A percentile compares a stretch with the other conserved stretches of the same genome.
Evolutionary conservation across 805 yeast species (phyloP).

Genomic region (Cyberlindnera maclurae): DNA sequence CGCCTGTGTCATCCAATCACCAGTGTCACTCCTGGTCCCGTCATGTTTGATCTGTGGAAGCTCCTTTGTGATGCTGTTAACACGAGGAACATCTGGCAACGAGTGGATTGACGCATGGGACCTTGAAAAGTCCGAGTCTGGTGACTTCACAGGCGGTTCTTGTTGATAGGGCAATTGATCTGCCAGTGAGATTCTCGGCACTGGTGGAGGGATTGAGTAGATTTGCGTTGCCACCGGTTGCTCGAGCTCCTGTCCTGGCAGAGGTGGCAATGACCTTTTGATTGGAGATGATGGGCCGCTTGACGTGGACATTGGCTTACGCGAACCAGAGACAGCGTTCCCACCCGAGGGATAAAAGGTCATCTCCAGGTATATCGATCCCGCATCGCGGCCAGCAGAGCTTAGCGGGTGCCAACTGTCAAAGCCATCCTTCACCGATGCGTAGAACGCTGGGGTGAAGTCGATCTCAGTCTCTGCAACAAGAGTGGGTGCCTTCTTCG

Average conservation of each 20-base stretch:
- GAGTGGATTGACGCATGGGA: conserved; percentile 14
- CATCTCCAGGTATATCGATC: conserved; percentile 84
- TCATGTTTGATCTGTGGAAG: conserved; percentile 2
- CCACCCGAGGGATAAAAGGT: conserved; percentile 65
- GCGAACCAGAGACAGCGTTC: not conserved
- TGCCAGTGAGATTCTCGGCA: conserved; percentile 11
- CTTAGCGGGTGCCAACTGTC: conserved; percentile 79
- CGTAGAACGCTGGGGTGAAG: conserved; percentile 62
- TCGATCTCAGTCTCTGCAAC: conserved; percentile 80
- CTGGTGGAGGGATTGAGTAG: conserved; percentile 18
- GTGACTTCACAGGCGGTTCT: not conserved
- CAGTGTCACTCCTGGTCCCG: not conserved
- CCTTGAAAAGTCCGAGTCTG: conserved; percentile 1
- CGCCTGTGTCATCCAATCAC: conserved; percentile 7
- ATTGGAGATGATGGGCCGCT: conserved; percentile 1
- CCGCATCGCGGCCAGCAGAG: conserved; percentile 70
- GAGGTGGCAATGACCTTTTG: conserved; percentile 23
- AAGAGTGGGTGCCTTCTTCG: conserved; percentile 77
- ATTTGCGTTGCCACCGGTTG: not conserved
- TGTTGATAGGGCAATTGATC: not conserved
- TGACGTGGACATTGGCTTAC: not conserved
- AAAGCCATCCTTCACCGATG: conserved; percentile 63
- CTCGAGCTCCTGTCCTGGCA: conserved; percentile 20
- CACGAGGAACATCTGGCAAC: conserved; percentile 21
- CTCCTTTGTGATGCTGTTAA: conserved; percentile 4